Base-by-base conservation (phyloP, 495 filamentous ascomycete species). In the Niebla homalea region DNA sequence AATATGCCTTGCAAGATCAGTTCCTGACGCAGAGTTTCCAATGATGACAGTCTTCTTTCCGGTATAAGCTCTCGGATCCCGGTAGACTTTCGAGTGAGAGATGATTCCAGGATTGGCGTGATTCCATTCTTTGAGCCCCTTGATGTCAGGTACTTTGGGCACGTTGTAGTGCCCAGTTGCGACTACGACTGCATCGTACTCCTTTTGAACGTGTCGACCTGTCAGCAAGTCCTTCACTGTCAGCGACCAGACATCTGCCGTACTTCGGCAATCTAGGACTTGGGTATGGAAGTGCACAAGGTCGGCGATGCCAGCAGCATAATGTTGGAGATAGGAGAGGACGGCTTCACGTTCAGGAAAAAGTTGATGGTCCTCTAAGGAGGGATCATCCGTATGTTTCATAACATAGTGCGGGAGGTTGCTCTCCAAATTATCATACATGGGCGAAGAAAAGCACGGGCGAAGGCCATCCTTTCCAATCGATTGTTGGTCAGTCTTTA, bases 341-440 rank as follows among this genome's bases (percentile, higher is more conserved):
- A 95, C 84, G 12, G 67, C 64, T 46, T 75, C 57, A 53, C 87
- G 78, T 12, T 68, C 68, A 0, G 90, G 89, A 56, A 93, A 92
- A 8, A 94, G 70, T 55, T 84, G 79, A 18, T 68, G 54, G 3
- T 81, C 73, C 5, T 65, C 32, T 0, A 78, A 74, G 49, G 90
- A 90, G 14, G 69, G 55, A 14, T 77, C 67, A 46, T 93, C 87
- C 10, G 85, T 82, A 61, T 78, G 93, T 5, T 70, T 60, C 90
- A 97, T 96, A 51, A 96, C 59, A 1, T 69, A 67, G 48, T 89
- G 78, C 1, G 89, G 87, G 36, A 95, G 87, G 60, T 97, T 97
- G 36, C 89, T 87, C 54, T 93, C 81, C 23, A 96, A 63, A 26
- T 70, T 60, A 14, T 88, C 80, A 59, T 97, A 95, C 61, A 94